A percentile compares a stretch with the other conserved stretches of the same genome.
phyloP scores from a whole-genome alignment of 768 basidiomycete species.

The Chalciporus chontae region DNA sequence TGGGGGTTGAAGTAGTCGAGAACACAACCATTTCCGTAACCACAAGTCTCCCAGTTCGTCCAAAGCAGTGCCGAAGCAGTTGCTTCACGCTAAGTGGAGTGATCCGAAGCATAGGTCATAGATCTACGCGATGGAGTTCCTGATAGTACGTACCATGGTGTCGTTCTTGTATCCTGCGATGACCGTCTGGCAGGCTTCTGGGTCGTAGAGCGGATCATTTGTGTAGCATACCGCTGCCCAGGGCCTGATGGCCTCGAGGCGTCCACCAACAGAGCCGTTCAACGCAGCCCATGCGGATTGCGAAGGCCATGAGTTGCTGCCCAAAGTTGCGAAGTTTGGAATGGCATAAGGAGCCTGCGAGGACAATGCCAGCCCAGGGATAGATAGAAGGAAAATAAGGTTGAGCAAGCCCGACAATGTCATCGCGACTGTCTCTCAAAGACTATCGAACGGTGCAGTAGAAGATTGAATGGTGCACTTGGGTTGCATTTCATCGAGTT shows the following conservation, averaged over 20 bases:
- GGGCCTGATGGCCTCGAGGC: slow-evolving; percentile 10
- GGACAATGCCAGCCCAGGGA: no score
- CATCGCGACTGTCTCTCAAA: no score
- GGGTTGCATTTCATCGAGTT: no score
- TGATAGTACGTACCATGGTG: background rate
- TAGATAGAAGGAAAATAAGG: no score
- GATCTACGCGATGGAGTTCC: no score
- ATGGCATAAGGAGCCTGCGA: background rate
- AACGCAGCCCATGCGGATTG: slow-evolving; percentile 7
- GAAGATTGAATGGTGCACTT: no score
- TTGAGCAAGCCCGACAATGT: no score
- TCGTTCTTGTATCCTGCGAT: slow-evolving; percentile 13
- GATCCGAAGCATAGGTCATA: no score
- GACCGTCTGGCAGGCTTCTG: slow-evolving; percentile 5
- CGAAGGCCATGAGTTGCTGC: slow-evolving; percentile 6
- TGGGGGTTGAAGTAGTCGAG: slow-evolving; percentile 19
- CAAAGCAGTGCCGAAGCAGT: slow-evolving; percentile 16
- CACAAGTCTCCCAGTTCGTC: slow-evolving; percentile 21
- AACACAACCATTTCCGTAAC: slow-evolving; percentile 11
- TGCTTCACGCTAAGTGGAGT: slow-evolving; percentile 9
- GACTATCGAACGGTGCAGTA: no score
- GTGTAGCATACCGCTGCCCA: slow-evolving; percentile 15
- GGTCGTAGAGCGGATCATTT: slow-evolving; percentile 8
- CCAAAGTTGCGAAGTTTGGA: background rate
- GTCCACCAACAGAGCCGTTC: slow-evolving; percentile 10